These are phyloP conservation scores for Hygrocybe punicea DNA, from an alignment of 768 basidiomycete genomes.

Conservation along the genomic window DNA sequence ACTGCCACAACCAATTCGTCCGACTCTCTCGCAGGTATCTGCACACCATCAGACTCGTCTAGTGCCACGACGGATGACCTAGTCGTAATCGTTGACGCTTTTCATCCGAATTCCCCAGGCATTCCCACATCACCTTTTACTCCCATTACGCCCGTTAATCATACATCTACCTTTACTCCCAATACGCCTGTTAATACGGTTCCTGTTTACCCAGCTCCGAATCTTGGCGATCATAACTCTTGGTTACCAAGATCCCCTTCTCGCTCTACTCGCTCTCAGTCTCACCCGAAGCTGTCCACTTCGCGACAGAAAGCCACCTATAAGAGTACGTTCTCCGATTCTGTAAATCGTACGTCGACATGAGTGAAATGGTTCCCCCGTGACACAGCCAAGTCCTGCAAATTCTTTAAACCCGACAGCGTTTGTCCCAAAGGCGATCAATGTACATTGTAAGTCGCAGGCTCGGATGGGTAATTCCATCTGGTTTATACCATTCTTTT, in stretches of 20 bases:
- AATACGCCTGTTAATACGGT: background rate
- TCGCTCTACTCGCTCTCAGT: constrained; percentile 2
- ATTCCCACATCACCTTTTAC: background rate
- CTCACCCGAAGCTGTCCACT: background rate
- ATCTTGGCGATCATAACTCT: background rate
- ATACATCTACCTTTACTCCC: background rate
- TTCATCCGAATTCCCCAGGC: background rate
- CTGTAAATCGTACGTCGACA: background rate
- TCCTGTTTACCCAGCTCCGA: background rate
- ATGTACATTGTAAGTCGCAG: constrained; percentile 55
- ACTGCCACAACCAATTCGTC: constrained; percentile 1
- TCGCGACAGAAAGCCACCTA: background rate
- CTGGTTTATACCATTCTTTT: constrained; percentile 4
- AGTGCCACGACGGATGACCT: constrained; percentile 1
- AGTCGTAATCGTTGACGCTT: background rate
- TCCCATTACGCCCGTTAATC: constrained; percentile 1
- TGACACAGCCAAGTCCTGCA: constrained; percentile 58
- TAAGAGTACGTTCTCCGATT: constrained; percentile 3
- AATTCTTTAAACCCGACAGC: constrained; percentile 46
- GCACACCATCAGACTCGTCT: constrained; percentile 1
- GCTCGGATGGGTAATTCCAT: background rate
- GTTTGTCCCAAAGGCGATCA: constrained; percentile 51
- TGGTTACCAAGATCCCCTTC: background rate
- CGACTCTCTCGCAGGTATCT: background rate
- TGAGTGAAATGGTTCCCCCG: background rate